These are phyloP conservation scores for Rugonectria rugulosa DNA, from an alignment of 2,329 filamentous ascomycete genomes.

Conservation along the genomic window DNA sequence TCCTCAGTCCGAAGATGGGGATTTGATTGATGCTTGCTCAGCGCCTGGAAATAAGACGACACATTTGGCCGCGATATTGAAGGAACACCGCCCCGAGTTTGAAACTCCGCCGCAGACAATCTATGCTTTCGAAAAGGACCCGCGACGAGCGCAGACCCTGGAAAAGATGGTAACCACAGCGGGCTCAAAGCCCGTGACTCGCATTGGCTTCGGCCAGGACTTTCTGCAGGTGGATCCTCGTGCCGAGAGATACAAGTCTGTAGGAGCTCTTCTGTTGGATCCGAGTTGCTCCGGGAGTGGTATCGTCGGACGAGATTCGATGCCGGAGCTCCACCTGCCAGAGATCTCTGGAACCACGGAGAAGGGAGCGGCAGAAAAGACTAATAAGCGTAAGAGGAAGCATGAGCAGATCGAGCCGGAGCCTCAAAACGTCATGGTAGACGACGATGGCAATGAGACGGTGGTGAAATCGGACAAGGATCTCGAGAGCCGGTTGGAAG, in stretches of 20 bases:
- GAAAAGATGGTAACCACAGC: slow-evolving; percentile 85
- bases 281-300: slow-evolving; percentile 96
- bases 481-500: slow-evolving; percentile 70
- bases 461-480: slow-evolving; percentile 62
- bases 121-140: slow-evolving; percentile 82
- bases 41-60: slow-evolving; percentile 98
- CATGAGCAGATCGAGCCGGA: slow-evolving; percentile 46
- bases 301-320: slow-evolving; percentile 87
- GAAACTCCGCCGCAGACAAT: slow-evolving; percentile 55
- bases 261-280: slow-evolving; percentile 85
- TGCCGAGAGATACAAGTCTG: slow-evolving; percentile 67
- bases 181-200: slow-evolving; percentile 71
- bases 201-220: slow-evolving; percentile 77
- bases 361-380: slow-evolving; percentile 27
- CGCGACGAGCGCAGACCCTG: slow-evolving; percentile 74
- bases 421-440: slow-evolving; percentile 52
- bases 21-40: slow-evolving; percentile 91
- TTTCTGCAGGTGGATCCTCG: slow-evolving; percentile 79
- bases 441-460: slow-evolving; percentile 66
- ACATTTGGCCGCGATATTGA: slow-evolving; percentile 81
- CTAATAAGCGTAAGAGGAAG: slow-evolving; percentile 55
- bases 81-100: slow-evolving; percentile 49
- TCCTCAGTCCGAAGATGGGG: slow-evolving; percentile 69
- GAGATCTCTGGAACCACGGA: slow-evolving; percentile 37
- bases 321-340: slow-evolving; percentile 71